Evolutionary conservation across 169 alveolate genomes (phyloP), one percentile per base, ranked within the genome.

Genomic region (Plasmodium billcollinsi): DNA sequence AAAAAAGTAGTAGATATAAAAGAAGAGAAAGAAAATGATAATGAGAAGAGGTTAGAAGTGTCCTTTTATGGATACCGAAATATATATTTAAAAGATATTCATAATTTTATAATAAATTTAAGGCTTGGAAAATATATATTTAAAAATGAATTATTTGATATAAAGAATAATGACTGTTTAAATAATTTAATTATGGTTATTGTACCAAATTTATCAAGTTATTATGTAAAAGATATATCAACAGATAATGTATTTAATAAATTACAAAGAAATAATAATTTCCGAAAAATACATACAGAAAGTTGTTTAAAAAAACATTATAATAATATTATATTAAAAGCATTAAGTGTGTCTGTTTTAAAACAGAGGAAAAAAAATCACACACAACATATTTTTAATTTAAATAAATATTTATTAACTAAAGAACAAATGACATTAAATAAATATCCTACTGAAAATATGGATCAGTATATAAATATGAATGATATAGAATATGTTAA

Each of bases 181-280:
- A 69, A 69, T 69, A 83, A 83, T 54, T 58, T 83, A 69, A 83
- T 83, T 45, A 73, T 83, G 7, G 63, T 67, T 24, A 11, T 83
- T 2, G 47, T 83, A 1, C 91, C 91, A 1, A 83, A 83, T 52
- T 56, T 83, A 62, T 63, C 91, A 18, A 69, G 54, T 58, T 54
- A 49, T 43, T 83, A 29, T 61, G 70, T 83, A 29, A 83, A 47
- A 50, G 91, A 83, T 21, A 63, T 83, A 52, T 24, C 73, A 43
- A 24, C 80, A 58, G 56, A 61, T 58, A 73, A 61, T 29, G 91
- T 83, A 43, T 83, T 83, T 56, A 52, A 47, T 8, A 83, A 83
- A 69, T 66, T 83, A 33, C 80, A 83, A 50, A 83, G 21, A 47
- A 83, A 83, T 58, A 83, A 83, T 39, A 83, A 83, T 56, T 83